Conservation (phyloP, 2,329 filamentous ascomycete genomes). For the Penicillium sp. region DNA sequence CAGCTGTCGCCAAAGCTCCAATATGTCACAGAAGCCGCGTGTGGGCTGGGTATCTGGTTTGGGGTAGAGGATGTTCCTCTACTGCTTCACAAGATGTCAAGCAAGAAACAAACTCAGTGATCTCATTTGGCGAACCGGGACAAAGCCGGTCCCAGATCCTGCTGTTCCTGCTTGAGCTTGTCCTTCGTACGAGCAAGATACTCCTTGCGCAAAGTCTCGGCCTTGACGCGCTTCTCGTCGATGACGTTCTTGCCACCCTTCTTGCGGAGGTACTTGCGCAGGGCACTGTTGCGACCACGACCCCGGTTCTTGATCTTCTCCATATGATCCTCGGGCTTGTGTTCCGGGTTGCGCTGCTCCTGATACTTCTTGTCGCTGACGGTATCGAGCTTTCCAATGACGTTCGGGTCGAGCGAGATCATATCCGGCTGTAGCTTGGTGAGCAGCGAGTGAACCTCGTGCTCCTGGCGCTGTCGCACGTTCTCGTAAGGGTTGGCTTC, state of each 20-base stretch:
- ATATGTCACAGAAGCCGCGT: constrained; percentile 16
- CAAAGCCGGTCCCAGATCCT: constrained; percentile 76
- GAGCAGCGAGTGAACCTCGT: constrained; percentile 77
- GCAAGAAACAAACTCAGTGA: constrained; percentile 14
- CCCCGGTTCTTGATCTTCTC: constrained; percentile 63
- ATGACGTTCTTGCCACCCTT: constrained; percentile 87
- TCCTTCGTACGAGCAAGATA: constrained; percentile 60
- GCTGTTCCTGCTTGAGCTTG: constrained; percentile 56
- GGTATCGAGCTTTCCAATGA: constrained; percentile 77
- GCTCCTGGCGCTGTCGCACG: constrained; percentile 80
- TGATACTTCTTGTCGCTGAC: constrained; percentile 67
- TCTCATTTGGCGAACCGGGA: constrained; percentile 71
- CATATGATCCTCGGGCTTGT: constrained; percentile 52
- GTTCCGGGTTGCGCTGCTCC: constrained; percentile 71
- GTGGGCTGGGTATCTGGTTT: constrained; percentile 21
- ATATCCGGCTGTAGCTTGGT: constrained; percentile 95
- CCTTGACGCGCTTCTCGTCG: constrained; percentile 82
- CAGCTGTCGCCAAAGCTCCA: constrained; percentile 16
- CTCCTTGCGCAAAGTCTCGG: constrained; percentile 69
- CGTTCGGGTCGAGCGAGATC: constrained; percentile 89
- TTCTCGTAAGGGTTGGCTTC: constrained; percentile 95
- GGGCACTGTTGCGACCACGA: constrained; percentile 77
- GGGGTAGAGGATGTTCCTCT: constrained; percentile 1
- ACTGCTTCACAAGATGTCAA: constrained; percentile 11
- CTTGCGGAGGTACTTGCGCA: constrained; percentile 84